Evolutionary conservation across 2,329 filamentous ascomycete species (phyloP).

Genomic region (Thyridium curvatum): DNA sequence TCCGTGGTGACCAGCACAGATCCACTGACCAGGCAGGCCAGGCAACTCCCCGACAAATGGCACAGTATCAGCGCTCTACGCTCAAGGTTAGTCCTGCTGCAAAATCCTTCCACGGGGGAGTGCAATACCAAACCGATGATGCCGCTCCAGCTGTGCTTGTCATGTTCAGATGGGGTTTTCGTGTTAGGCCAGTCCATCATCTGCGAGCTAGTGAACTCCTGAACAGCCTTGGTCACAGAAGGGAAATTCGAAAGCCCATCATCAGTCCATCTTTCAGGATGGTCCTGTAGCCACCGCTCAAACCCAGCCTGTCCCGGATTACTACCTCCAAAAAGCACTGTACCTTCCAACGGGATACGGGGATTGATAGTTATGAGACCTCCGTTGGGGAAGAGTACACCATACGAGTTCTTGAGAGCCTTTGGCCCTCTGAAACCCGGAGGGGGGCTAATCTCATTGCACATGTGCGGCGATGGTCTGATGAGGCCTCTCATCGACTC

Average conservation of each 20-base stretch:
- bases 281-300: slow-evolving; percentile 18
- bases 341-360: slow-evolving; percentile 19
- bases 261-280: slow-evolving; percentile 20
- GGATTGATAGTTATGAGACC: slow-evolving; percentile 24
- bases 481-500: slow-evolving; percentile 10
- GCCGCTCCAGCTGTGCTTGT: slow-evolving; percentile 7
- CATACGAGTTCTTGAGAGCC: slow-evolving; percentile 20
- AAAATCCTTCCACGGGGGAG: too few species aligned
- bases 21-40: slow-evolving; percentile 9
- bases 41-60: slow-evolving; percentile 10
- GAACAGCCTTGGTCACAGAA: slow-evolving; percentile 16
- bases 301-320: slow-evolving; percentile 22
- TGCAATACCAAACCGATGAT: slow-evolving; percentile 3
- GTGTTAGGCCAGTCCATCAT: slow-evolving; percentile 17
- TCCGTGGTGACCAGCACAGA: slow-evolving; percentile 11
- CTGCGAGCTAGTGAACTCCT: slow-evolving; percentile 13
- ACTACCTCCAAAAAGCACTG: slow-evolving; percentile 22
- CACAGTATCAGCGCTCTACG: slow-evolving; percentile 7
- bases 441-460: slow-evolving; percentile 3
- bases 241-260: slow-evolving; percentile 18
- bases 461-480: slow-evolving; percentile 12
- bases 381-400: slow-evolving; percentile 19
- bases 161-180: slow-evolving; percentile 19
- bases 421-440: slow-evolving; percentile 6
- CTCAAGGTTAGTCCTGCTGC: too few species aligned